Conservation (phyloP, 805 yeast genomes). For the Kuraishia ogatae region DNA sequence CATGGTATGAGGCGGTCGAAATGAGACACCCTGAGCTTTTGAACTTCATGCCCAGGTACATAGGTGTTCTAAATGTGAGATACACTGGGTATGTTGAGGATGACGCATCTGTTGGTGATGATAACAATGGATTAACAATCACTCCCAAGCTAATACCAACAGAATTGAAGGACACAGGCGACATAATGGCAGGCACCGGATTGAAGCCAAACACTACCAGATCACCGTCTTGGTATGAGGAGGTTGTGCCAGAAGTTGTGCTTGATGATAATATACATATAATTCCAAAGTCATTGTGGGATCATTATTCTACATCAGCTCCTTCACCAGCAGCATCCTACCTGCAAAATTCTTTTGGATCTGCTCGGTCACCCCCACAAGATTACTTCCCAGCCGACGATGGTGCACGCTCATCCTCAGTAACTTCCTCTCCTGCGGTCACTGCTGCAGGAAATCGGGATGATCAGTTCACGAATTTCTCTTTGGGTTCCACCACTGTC, state of each 20-base stretch:
- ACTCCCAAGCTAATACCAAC: not conserved
- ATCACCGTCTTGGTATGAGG: conserved; percentile 6
- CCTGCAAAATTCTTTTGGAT: conserved; percentile 1
- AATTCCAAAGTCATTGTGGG: conserved; percentile 74
- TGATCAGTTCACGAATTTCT: not conserved
- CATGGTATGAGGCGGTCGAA: conserved; percentile 89
- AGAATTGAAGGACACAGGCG: not conserved
- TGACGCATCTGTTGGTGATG: conserved; percentile 9
- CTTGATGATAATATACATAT: conserved; percentile 89
- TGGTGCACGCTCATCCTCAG: not conserved
- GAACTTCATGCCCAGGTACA: conserved; percentile 85
- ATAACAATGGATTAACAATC: conserved; percentile 3
- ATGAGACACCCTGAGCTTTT: conserved; percentile 65
- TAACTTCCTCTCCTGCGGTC: not conserved
- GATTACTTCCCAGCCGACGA: not conserved
- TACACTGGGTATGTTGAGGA: conserved; percentile 37
- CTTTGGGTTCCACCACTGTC: conserved; percentile 54
- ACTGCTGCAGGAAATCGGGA: not conserved
- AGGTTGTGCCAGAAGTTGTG: conserved; percentile 68
- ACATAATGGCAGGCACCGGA: not conserved
- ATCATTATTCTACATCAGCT: conserved; percentile 42
- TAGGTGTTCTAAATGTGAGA: conserved; percentile 90
- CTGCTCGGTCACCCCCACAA: not conserved
- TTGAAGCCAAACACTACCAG: not conserved
- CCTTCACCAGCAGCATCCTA: conserved; percentile 27